Evolutionary conservation across 2,329 filamentous ascomycete species (phyloP).

Genomic region (Cordyceps tenuipes): DNA sequence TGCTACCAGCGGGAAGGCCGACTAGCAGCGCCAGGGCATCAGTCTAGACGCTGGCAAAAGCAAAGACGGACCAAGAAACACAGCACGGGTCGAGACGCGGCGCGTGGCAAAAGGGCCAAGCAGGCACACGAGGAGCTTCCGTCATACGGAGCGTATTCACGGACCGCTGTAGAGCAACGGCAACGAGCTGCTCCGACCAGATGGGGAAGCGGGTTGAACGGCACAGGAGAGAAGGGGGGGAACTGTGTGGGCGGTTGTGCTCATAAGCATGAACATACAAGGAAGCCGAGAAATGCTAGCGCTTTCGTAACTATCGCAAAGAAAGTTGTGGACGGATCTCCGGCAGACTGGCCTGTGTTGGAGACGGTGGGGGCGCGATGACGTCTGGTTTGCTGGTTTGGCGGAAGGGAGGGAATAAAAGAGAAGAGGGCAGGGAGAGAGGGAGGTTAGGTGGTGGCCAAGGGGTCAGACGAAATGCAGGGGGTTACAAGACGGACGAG

Average conservation of each 20-base stretch:
- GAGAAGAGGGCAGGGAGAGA: neutral
- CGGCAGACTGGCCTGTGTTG: slow-evolving; percentile 18
- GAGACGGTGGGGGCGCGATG: slow-evolving; percentile 23
- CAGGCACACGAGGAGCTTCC: neutral
- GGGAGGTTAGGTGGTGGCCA: neutral
- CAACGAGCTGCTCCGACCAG: neutral
- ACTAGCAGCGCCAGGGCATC: slow-evolving; percentile 2
- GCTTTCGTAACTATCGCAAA: neutral
- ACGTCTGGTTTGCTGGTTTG: too few relatives aligned
- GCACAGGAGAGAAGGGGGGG: neutral
- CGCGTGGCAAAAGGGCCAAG: slow-evolving; percentile 9
- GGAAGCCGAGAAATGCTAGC: slow-evolving; percentile 2
- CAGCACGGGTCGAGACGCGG: neutral
- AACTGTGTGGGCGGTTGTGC: neutral
- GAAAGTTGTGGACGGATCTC: slow-evolving; percentile 20
- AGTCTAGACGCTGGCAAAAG: neutral
- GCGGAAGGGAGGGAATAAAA: neutral
- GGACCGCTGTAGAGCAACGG: neutral
- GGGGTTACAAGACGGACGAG: neutral
- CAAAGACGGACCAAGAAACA: neutral
- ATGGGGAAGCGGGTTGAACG: neutral
- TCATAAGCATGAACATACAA: slow-evolving; percentile 6
- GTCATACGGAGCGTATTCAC: neutral
- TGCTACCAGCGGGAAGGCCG: neutral
- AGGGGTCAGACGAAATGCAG: neutral